phyloP scores from a whole-genome alignment of 2,329 filamentous ascomycete species.

The Aspergillus candidus region DNA sequence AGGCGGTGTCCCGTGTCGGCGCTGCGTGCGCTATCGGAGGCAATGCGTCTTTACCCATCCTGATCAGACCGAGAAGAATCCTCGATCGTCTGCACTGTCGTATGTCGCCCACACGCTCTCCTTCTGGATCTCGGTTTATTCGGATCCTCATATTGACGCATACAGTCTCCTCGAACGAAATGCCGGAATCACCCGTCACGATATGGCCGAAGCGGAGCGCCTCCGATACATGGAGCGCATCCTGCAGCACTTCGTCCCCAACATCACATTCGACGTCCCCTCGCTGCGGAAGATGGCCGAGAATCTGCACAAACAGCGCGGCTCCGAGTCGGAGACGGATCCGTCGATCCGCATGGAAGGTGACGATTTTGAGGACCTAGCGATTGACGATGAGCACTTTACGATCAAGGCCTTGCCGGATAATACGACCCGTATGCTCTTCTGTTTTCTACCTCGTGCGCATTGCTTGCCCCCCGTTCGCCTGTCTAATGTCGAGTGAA shows the following conservation, averaged over 20 bases:
- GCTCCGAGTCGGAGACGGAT: constrained; percentile 24
- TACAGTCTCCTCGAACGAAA: constrained; percentile 25
- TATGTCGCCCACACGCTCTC: constrained; percentile 11
- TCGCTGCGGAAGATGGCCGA: constrained; percentile 41
- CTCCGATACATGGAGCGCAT: constrained; percentile 44
- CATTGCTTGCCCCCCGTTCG: neutral
- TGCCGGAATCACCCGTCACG: constrained; percentile 27
- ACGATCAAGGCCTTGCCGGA: constrained; percentile 35
- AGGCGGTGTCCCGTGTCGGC: constrained; percentile 49
- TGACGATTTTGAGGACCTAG: constrained; percentile 36
- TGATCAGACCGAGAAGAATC: constrained; percentile 27
- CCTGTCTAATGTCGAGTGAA: constrained; percentile 6
- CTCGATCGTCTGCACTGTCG: constrained; percentile 28
- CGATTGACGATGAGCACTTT: constrained; percentile 38
- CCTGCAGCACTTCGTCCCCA: constrained; percentile 44
- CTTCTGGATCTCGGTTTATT: no score
- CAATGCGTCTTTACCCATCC: constrained; percentile 46
- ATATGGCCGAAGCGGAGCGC: constrained; percentile 32
- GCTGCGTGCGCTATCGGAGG: constrained; percentile 48
- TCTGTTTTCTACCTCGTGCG: no score
- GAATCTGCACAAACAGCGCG: constrained; percentile 34
- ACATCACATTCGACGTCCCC: constrained; percentile 38
- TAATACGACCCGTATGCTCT: constrained; percentile 34
- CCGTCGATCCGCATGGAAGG: constrained; percentile 26
- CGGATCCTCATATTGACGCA: no score